Conservation (phyloP, 176 grass and related monocot genomes). For the Oropetium thomaeum region DNA sequence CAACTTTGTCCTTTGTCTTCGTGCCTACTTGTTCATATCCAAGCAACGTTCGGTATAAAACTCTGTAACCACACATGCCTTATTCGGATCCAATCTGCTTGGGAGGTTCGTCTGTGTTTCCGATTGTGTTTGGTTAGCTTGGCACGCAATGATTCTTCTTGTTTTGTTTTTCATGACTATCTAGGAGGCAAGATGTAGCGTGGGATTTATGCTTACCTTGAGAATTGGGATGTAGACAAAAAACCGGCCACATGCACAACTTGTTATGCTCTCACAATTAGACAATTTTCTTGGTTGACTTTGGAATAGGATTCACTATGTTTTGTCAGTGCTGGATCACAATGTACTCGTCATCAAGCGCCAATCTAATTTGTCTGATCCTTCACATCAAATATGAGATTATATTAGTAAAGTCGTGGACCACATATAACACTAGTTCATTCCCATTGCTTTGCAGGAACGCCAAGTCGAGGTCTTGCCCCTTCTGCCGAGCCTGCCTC, state of each 20-base stretch:
- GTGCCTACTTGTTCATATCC: not conserved
- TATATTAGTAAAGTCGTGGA: not conserved
- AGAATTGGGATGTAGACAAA: slow-evolving; percentile 1
- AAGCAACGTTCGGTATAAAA: not conserved
- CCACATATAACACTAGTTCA: not conserved
- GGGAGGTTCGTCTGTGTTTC: not conserved
- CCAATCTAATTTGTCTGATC: not conserved
- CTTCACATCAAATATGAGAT: not conserved
- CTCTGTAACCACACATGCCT: not conserved
- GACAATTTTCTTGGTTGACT: not conserved
- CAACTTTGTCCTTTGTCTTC: not conserved
- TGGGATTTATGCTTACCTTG: slow-evolving; percentile 3
- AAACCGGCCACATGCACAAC: not conserved
- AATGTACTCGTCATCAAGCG: not conserved
- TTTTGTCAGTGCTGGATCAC: not conserved
- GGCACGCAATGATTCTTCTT: not conserved
- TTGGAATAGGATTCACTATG: not conserved
- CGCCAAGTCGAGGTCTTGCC: slow-evolving; percentile 54
- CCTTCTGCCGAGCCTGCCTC: slow-evolving; percentile 60
- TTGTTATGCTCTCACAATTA: not conserved
- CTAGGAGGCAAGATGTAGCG: not conserved
- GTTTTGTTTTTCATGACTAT: not conserved
- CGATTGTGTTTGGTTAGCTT: not conserved
- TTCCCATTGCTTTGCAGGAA: slow-evolving; percentile 35
- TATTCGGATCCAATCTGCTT: not conserved